Base-by-base conservation (phyloP, 768 basidiomycete genomes). In the Tricholoma furcatifolium region DNA sequence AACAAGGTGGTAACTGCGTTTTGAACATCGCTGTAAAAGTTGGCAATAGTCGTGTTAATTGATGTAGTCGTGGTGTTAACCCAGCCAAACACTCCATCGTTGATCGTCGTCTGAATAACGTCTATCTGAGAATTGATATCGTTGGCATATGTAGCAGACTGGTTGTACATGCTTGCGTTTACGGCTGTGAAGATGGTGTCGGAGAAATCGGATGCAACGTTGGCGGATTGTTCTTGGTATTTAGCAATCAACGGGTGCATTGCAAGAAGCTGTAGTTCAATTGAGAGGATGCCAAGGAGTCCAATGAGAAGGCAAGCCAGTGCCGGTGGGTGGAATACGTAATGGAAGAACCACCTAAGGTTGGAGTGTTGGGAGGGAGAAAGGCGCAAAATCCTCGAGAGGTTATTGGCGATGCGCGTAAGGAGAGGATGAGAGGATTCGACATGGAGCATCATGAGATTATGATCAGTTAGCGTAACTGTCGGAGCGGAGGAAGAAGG, bases 51-150 rank as follows among this genome's bases (percentile, higher is more conserved):
- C 60, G 75, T 73, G 68, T 99, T 99, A 48, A 99, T 79, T 6
- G 87, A 84, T 3, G 83, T 84, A 1, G 93, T 96, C 7, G 96
- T 96, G 15, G 76, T 80, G 61, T 98, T 93, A 44, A 98, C 87
- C 95, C 95, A 98, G 9, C 94, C 93, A 57, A 98, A 96, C 42
- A 98, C 70, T 21, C 88, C 89, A 36, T 91, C 73, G 66, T 98
- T 92, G 68, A 98, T 82, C 6, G 83, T 80, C 35, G 74, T 75
- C 71, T 98, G 91, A 44, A 92, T 76, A 31, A 60, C 60, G 44
- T 82, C 78, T 18, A 98, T 83, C 27, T 82, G 87, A 17, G 61
- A 62, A 59, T 98, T 99, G 63, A 94, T 76, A 30, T 76, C 76
- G n/a, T 68, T 74, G 3, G 95, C 93, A 59, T 95, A 99, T 3